phyloP scores from a whole-genome alignment of 768 basidiomycete species.

The Phylloporus arenicola region DNA sequence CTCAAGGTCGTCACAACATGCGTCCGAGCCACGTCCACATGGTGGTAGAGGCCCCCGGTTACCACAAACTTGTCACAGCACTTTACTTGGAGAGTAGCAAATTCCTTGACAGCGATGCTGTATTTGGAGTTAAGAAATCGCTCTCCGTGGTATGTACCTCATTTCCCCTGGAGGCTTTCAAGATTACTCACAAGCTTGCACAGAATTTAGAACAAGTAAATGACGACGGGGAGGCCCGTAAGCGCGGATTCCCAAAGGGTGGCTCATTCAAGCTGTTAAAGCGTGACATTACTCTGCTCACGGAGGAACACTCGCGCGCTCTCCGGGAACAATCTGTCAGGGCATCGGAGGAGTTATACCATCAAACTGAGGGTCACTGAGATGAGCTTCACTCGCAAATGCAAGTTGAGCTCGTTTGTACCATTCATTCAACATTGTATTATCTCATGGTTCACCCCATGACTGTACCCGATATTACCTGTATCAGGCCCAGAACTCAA shows the following conservation, averaged over 20 bases:
- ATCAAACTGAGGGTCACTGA: slow-evolving; percentile 2
- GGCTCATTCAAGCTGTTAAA: slow-evolving; percentile 45
- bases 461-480: neutral
- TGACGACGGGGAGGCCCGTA: slow-evolving; percentile 49
- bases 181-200: neutral
- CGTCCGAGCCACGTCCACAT: slow-evolving; percentile 81
- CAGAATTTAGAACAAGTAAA: slow-evolving; percentile 51
- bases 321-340: slow-evolving; percentile 18
- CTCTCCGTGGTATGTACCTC: slow-evolving; percentile 60
- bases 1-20: slow-evolving; percentile 64
- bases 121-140: slow-evolving; percentile 79
- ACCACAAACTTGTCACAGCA: slow-evolving; percentile 65
- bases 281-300: slow-evolving; percentile 42
- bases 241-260: slow-evolving; percentile 43
- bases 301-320: slow-evolving; percentile 36
- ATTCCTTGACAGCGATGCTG: slow-evolving; percentile 64
- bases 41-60: slow-evolving; percentile 65
- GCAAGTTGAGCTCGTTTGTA: neutral
- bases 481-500: neutral
- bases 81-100: slow-evolving; percentile 68
- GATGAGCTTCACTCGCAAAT: neutral
- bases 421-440: neutral
- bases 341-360: slow-evolving; percentile 6
- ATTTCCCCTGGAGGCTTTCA: neutral
- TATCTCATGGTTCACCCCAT: neutral